Conservation (phyloP, 2,329 filamentous ascomycete genomes). For the Sporothrix brunneoviolacea region DNA sequence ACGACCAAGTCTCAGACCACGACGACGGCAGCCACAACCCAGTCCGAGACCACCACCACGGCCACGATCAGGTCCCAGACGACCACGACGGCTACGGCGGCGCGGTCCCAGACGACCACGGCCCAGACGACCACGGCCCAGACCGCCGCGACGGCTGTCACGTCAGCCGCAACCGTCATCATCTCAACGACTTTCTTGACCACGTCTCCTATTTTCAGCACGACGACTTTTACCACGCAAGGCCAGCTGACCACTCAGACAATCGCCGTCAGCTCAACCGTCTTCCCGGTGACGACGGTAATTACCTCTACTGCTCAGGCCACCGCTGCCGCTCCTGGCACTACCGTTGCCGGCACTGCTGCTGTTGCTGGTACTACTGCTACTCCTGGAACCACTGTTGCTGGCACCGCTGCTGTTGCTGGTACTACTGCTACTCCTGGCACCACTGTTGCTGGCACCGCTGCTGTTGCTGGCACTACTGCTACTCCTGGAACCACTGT, state of each 20-base stretch:
- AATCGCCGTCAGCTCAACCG: constrained; percentile 29
- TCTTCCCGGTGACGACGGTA: constrained; percentile 33
- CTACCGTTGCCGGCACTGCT: background rate
- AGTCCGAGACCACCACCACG: too few species aligned
- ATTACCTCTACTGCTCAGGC: too few species aligned
- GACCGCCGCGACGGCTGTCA: too few species aligned
- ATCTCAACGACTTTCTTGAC: constrained; percentile 10
- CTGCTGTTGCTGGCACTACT: background rate
- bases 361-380: background rate
- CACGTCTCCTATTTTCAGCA: constrained; percentile 21
- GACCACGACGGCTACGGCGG: too few species aligned
- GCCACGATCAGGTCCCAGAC: too few species aligned
- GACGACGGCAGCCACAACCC: too few species aligned
- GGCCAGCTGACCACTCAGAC: constrained; percentile 22
- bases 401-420: constrained; percentile 13
- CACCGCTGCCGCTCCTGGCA: too few species aligned
- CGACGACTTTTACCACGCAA: constrained; percentile 20
- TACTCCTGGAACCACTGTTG: background rate
- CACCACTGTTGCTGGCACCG: constrained; percentile 1
- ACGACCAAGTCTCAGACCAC: background rate
- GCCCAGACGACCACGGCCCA: too few species aligned
- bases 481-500: too few species aligned
- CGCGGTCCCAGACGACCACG: too few species aligned
- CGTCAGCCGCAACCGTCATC: too few species aligned
- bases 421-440: constrained; percentile 16